Percentiles rank a stretch among this genome's conserved stretches.
Evolutionary conservation across 2,329 filamentous ascomycete species (phyloP).

Genomic region (Salinomyces thailandicus): DNA sequence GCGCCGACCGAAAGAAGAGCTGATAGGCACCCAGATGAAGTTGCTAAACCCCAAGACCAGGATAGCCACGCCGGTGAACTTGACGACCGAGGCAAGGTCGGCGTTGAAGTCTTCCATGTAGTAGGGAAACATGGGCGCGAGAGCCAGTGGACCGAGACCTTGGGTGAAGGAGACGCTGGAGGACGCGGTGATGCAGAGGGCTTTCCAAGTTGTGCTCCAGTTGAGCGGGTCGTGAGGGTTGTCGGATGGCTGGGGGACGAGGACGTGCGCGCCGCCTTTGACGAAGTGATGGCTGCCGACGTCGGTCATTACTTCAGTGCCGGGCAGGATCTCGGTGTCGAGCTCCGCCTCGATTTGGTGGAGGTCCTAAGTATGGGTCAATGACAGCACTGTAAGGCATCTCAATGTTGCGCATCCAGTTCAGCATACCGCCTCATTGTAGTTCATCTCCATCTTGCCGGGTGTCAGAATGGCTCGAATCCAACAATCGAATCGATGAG

Average conservation of each 20-base stretch:
- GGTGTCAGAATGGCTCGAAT: not conserved
- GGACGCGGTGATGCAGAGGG: constrained; percentile 35
- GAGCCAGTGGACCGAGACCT: constrained; percentile 44
- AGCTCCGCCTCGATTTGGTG: constrained; percentile 43
- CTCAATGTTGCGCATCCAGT: not conserved
- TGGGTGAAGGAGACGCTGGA: constrained; percentile 43
- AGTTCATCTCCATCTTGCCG: constrained; percentile 39
- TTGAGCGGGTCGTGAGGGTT: constrained; percentile 34
- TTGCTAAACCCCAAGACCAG: constrained; percentile 50
- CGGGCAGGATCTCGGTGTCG: constrained; percentile 44
- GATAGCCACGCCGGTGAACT: constrained; percentile 44
- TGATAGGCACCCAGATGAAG: constrained; percentile 50
- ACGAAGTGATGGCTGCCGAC: constrained; percentile 55
- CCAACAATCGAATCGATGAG: not conserved
- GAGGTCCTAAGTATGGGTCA: constrained; percentile 29
- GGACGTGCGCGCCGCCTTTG: constrained; percentile 39
- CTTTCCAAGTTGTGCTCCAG: not conserved
- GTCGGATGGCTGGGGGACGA: constrained; percentile 43
- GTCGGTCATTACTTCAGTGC: constrained; percentile 52
- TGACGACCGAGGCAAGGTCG: constrained; percentile 30
- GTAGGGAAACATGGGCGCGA: constrained; percentile 50
- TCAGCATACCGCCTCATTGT: constrained; percentile 30
- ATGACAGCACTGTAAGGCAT: constrained; percentile 9
- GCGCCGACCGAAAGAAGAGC: constrained; percentile 45
- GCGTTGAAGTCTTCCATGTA: constrained; percentile 46